Conservation (phyloP, 2,329 filamentous ascomycete species). For the Claviceps paspali region DNA sequence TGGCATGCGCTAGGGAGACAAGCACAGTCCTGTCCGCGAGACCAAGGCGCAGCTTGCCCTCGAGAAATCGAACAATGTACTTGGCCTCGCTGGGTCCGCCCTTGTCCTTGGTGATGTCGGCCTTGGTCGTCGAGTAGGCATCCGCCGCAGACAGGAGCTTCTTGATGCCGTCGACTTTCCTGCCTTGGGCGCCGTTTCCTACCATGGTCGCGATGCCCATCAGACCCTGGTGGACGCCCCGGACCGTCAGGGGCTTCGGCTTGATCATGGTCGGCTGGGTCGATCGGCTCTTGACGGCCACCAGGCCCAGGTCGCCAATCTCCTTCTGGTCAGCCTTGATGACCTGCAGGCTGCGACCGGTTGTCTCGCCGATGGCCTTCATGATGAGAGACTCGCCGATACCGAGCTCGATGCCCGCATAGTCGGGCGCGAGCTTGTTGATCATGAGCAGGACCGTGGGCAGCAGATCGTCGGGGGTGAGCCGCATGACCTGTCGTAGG, state of each 20-base stretch:
- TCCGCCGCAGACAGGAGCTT: conserved; percentile 89
- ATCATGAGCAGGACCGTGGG: conserved; percentile 90
- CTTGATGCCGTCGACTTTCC: conserved; percentile 91
- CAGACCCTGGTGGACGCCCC: conserved; percentile 72
- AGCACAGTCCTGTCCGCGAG: conserved; percentile 86
- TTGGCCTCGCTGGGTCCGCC: conserved; percentile 92
- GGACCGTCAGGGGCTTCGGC: conserved; percentile 76
- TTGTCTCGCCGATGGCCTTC: conserved; percentile 94
- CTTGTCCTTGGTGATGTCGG: conserved; percentile 85
- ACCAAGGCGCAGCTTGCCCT: conserved; percentile 84
- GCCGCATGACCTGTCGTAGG: conserved; percentile 78
- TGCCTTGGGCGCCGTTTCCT: conserved; percentile 74
- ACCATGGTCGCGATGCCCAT: conserved; percentile 77
- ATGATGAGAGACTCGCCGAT: conserved; percentile 97
- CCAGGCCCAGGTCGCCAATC: conserved; percentile 86
- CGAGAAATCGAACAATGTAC: conserved; percentile 79
- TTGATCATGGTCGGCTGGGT: conserved; percentile 99
- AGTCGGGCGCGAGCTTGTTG: conserved; percentile 94
- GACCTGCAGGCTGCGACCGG: conserved; percentile 70
- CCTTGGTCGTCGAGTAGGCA: conserved; percentile 53
- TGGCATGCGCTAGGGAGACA: conserved; percentile 75
- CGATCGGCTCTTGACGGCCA: conserved; percentile 86
- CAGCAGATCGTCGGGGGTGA: conserved; percentile 77
- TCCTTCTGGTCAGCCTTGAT: conserved; percentile 95
- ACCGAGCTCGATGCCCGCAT: conserved; percentile 90